Base-by-base conservation (phyloP, 352 stramenopile species). In the Phytophthora lateralis region DNA sequence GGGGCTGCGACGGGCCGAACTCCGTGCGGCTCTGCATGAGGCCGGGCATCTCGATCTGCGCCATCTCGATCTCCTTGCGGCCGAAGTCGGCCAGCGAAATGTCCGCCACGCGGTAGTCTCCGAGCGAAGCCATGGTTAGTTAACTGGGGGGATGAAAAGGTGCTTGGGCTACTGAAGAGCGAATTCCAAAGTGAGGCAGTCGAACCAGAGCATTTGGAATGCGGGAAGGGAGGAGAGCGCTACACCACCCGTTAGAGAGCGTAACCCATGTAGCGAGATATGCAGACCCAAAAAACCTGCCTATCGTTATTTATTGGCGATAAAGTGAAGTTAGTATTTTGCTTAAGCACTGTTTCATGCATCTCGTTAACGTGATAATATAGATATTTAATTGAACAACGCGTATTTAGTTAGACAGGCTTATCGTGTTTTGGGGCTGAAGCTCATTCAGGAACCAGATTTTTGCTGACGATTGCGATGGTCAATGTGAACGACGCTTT, bases 61-160 rank as follows among this genome's bases (percentile, higher is more conserved):
- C 97, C 48, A 99, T 96, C 71, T 99, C 90, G 70, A 99, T 99
- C 76, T 99, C 97, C 80, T 98, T 98, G 82, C 97, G 92, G 80
- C 97, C 97, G 75, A 98, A 99, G 81, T 99, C 97, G 64, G 97
- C 97, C 52, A 99, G 89, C 62, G 93, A 98, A 77, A 99, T 98
- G 85, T 99, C 97, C 60, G 96, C 96, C 67, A 99, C 80, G 55
- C 81, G 84, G 73, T 91, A 91, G 60, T 89, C 82, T 73, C 80
- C 79, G 44, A 86, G 69, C 37, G 80, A 86, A 50, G 80, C 71
- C 80, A 90, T 90, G 26, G 41, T 74, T 34, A 38, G 32, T 38
- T 38, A 9, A 38, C 9, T 52, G 15, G 34, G 32, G 41, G 20
- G 26, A n/a, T 24, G 21, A 24, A 24, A 24, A 55, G 30, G 27